phyloP scores from a whole-genome alignment of 345 rosid species.

The Gossypium bickii region DNA sequence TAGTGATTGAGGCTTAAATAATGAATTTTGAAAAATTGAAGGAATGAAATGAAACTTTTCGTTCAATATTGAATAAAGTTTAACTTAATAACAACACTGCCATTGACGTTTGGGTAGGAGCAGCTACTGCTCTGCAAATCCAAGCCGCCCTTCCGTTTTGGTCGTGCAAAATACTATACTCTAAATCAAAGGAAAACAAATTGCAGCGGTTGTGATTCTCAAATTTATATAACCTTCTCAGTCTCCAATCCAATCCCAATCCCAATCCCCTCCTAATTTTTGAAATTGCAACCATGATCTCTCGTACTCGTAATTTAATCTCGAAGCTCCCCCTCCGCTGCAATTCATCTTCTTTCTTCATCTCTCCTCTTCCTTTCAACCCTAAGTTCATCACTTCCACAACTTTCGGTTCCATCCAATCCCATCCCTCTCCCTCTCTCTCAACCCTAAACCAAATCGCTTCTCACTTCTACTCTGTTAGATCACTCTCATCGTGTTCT shows the following conservation, averaged over 20 bases:
- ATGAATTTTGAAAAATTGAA: no score
- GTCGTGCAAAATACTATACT: neutral
- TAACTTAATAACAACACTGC: neutral
- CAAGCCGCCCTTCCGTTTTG: neutral
- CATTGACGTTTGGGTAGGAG: neutral
- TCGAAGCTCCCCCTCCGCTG: slow-evolving; percentile 1
- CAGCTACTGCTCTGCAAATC: neutral
- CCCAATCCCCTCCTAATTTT: neutral
- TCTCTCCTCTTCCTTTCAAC: neutral
- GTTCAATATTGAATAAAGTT: no score
- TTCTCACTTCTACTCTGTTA: neutral
- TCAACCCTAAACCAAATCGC: neutral
- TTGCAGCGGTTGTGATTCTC: neutral
- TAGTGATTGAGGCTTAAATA: no score
- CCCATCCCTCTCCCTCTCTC: neutral
- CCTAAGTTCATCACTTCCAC: neutral
- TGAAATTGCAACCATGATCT: slow-evolving; percentile 12
- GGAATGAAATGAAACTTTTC: no score
- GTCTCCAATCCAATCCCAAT: neutral
- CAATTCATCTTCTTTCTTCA: slow-evolving; percentile 1
- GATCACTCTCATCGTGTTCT: neutral
- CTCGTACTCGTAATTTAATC: slow-evolving; percentile 20
- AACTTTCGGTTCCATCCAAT: neutral
- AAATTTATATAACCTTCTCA: neutral
- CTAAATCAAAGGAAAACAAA: neutral